Percentiles rank a stretch among this genome's conserved stretches.
phyloP scores from a whole-genome alignment of 2,329 filamentous ascomycete genomes.

The Cordyceps tenuipes region DNA sequence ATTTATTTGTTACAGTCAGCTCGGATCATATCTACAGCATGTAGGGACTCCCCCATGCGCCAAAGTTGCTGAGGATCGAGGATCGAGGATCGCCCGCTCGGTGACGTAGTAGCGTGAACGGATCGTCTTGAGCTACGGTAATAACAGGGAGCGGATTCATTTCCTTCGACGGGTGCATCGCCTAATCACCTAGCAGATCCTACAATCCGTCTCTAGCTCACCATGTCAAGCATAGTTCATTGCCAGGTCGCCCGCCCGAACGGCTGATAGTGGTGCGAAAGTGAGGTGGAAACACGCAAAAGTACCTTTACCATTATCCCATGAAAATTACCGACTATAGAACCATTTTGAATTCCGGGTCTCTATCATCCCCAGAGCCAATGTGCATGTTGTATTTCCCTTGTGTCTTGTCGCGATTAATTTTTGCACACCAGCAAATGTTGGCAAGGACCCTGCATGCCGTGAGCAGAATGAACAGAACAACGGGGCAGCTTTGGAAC shows the following conservation, averaged over 20 bases:
- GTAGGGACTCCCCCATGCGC: background rate
- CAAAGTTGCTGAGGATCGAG: background rate
- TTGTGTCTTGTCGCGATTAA: constrained; percentile 52
- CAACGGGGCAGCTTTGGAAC: constrained; percentile 20
- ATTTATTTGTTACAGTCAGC: background rate
- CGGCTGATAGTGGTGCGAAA: background rate
- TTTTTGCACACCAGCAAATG: constrained; percentile 53
- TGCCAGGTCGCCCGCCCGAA: background rate
- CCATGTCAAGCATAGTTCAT: background rate
- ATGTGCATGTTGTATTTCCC: constrained; percentile 51
- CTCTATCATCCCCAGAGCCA: constrained; percentile 53
- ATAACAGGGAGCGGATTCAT: background rate
- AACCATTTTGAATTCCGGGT: constrained; percentile 54
- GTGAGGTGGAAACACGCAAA: background rate
- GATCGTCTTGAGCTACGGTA: background rate
- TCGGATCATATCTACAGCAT: background rate
- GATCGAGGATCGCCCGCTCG: background rate
- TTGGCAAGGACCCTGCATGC: constrained; percentile 46
- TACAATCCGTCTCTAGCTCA: background rate
- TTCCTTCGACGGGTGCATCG: background rate
- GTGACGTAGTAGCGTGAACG: background rate
- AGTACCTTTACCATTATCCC: too few species aligned
- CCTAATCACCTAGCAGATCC: background rate
- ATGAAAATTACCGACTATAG: constrained; percentile 29
- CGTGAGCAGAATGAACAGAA: background rate